Conservation (phyloP, 1,284 basidiomycete genomes). For the Ceratobasidium sp. region DNA sequence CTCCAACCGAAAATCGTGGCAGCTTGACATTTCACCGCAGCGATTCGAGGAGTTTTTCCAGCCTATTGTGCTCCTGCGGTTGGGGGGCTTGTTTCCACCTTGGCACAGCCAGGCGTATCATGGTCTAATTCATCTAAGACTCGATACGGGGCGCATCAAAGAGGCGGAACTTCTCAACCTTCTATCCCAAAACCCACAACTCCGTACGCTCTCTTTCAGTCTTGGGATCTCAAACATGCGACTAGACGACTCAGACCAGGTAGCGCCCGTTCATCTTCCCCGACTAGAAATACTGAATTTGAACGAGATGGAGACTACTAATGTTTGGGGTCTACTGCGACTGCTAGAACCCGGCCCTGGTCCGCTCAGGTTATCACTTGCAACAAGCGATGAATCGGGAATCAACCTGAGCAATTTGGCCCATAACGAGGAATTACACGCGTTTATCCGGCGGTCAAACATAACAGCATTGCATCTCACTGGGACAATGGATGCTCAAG, state of each 20-base stretch:
- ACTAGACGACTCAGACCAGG: too few species aligned
- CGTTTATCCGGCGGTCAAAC: not conserved
- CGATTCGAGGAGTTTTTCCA: not conserved
- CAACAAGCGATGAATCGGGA: too few species aligned
- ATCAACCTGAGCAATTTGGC: not conserved
- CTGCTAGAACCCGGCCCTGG: constrained; percentile 6
- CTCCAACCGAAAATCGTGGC: not conserved
- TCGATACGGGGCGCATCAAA: not conserved
- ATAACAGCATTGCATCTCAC: not conserved
- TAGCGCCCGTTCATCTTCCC: too few species aligned
- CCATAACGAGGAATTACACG: not conserved
- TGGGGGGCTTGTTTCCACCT: not conserved
- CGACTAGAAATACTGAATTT: too few species aligned
- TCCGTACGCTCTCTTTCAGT: not conserved
- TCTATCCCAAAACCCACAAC: not conserved
- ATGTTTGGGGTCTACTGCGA: not conserved
- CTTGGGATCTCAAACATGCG: not conserved
- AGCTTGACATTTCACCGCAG: not conserved
- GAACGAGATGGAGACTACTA: too few species aligned
- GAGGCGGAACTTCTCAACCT: not conserved
- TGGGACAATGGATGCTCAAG: not conserved
- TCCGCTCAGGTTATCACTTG: not conserved
- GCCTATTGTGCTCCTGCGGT: not conserved
- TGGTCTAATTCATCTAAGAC: not conserved
- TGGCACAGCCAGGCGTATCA: not conserved